Percentiles rank a stretch among this genome's conserved stretches.
Conservation (phyloP, 768 basidiomycete genomes). For the Mycena polygramma region DNA sequence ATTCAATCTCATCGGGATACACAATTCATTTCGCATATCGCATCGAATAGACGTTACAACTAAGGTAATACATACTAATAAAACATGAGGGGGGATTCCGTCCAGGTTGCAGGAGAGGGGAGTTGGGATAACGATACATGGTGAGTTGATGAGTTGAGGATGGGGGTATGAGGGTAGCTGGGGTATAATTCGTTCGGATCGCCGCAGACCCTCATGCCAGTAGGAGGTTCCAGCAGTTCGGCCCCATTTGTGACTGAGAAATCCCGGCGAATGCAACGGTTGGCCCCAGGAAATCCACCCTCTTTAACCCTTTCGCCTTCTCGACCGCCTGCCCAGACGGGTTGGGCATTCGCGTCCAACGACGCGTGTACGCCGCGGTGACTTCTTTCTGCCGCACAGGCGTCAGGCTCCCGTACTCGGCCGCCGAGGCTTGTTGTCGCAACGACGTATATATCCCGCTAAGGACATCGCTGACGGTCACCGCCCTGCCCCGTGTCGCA, state of each 20-base stretch:
- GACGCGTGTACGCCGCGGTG: slow-evolving; percentile 32
- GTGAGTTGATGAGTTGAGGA: slow-evolving; percentile 9
- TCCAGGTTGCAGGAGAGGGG: neutral
- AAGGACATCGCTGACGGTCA: slow-evolving; percentile 28
- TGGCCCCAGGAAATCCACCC: slow-evolving; percentile 54
- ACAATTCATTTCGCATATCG: slow-evolving; percentile 1
- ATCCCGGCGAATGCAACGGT: slow-evolving; percentile 48
- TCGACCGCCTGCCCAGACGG: slow-evolving; percentile 35
- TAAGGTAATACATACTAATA: slow-evolving; percentile 33
- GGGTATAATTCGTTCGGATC: slow-evolving; percentile 17
- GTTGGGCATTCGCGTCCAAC: slow-evolving; percentile 27
- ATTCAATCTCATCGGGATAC: too few species aligned
- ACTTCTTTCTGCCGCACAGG: slow-evolving; percentile 18
- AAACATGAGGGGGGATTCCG: slow-evolving; percentile 3
- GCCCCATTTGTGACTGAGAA: slow-evolving; percentile 42
- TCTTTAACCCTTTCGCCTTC: slow-evolving; percentile 54
- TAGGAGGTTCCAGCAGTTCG: slow-evolving; percentile 46
- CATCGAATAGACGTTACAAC: slow-evolving; percentile 20
- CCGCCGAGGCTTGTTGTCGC: slow-evolving; percentile 14
- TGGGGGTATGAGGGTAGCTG: slow-evolving; percentile 32
- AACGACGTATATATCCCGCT: slow-evolving; percentile 31
- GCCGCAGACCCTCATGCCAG: slow-evolving; percentile 34
- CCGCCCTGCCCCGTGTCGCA: slow-evolving; percentile 15
- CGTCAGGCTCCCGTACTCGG: slow-evolving; percentile 25
- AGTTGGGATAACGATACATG: slow-evolving; percentile 28